Evolutionary conservation across 2,329 filamentous ascomycete species (phyloP).

Genomic region (Macroventuria anomochaeta): DNA sequence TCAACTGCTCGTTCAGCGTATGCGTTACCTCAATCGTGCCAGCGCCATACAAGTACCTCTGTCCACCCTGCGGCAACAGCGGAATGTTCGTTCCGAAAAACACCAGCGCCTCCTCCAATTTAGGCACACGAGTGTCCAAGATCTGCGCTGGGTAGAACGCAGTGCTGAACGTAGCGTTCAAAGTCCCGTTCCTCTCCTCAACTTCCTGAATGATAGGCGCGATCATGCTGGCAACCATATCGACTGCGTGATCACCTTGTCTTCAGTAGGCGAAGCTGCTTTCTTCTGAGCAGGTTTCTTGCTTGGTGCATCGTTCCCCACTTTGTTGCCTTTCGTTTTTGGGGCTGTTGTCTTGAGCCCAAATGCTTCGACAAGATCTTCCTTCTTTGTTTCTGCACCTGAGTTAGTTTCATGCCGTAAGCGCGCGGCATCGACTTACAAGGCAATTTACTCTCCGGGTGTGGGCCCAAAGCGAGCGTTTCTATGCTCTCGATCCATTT

Average conservation of each 20-base stretch:
- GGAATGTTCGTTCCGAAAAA: constrained; percentile 37
- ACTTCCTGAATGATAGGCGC: constrained; percentile 24
- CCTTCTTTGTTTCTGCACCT: background rate
- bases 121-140: constrained; percentile 31
- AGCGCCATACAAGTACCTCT: constrained; percentile 32
- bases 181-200: constrained; percentile 21
- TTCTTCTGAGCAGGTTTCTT: background rate
- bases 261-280: background rate
- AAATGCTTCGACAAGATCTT: constrained; percentile 1
- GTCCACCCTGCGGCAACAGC: constrained; percentile 27
- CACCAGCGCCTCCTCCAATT: constrained; percentile 32
- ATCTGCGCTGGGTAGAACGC: constrained; percentile 23
- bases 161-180: constrained; percentile 21
- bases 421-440: no score
- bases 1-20: constrained; percentile 29
- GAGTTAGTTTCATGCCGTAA: no score
- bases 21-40: constrained; percentile 34
- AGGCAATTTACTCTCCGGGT: constrained; percentile 14
- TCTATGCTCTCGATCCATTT: constrained; percentile 32
- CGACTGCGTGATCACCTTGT: background rate
- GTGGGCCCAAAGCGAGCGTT: constrained; percentile 25
- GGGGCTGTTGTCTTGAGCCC: background rate
- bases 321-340: background rate
- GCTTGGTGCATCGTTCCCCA: background rate
- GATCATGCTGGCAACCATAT: constrained; percentile 24